Conservation (phyloP, 2,329 filamentous ascomycete species). For the Cladophialophora bantiana region DNA sequence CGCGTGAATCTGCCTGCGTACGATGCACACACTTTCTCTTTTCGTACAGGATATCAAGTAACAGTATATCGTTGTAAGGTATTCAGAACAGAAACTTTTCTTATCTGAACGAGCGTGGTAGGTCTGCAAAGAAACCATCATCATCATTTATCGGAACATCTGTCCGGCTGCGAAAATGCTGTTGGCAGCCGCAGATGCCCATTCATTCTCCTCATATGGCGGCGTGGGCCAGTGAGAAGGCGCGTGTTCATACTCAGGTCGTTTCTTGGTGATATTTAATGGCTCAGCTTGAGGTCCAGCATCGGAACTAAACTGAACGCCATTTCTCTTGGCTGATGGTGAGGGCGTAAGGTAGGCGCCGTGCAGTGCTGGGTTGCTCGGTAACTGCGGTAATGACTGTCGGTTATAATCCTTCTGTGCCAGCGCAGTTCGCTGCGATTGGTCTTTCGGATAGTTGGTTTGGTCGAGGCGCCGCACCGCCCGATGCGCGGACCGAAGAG, state of each 20-base stretch:
- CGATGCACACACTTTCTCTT: conserved; percentile 29
- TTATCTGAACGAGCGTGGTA: conserved; percentile 28
- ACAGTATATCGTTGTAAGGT: conserved; percentile 33
- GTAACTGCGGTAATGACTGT: conserved; percentile 46
- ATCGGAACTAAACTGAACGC: conserved; percentile 73
- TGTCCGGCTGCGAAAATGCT: conserved; percentile 77
- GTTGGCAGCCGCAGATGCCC: conserved; percentile 81
- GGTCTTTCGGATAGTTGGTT: conserved; percentile 49
- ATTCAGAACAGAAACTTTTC: conserved; percentile 30
- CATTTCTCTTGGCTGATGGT: conserved; percentile 82
- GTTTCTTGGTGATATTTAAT: conserved; percentile 69
- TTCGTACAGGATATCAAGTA: conserved; percentile 40
- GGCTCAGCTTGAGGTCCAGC: conserved; percentile 64
- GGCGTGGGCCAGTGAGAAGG: conserved; percentile 89
- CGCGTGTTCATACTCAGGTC: conserved; percentile 57
- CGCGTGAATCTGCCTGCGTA: conserved; percentile 27
- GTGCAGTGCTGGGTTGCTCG: conserved; percentile 32
- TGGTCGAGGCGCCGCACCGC: conserved; percentile 74
- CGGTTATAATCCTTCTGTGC: conserved; percentile 42
- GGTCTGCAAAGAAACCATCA: background rate
- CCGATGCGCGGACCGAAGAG: conserved; percentile 75
- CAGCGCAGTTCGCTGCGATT: conserved; percentile 50
- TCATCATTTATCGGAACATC: conserved; percentile 38
- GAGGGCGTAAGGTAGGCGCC: conserved; percentile 72
- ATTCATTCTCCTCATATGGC: conserved; percentile 91